phyloP scores from a whole-genome alignment of 768 basidiomycete genomes.

The Serpula lacrymans region DNA sequence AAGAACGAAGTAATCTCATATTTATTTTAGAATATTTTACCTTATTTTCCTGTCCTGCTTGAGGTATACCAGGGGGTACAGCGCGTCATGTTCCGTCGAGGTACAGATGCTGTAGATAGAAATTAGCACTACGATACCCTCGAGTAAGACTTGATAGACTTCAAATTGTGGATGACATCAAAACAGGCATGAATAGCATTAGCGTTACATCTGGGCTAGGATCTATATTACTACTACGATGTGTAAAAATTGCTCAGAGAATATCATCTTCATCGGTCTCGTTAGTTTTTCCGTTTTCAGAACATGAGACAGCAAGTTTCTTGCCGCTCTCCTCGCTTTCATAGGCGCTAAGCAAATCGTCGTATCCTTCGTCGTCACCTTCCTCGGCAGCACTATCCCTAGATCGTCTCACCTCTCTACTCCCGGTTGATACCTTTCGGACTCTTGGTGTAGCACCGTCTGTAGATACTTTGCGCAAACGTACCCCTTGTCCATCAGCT shows the following conservation, averaged over 20 bases:
- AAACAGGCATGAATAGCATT: too few species aligned
- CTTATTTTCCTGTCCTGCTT: constrained; percentile 57
- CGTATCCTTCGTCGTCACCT: constrained; percentile 74
- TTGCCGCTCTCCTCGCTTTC: constrained; percentile 64
- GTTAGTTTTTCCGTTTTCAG: too few species aligned
- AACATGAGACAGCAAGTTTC: too few species aligned
- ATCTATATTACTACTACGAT: too few species aligned
- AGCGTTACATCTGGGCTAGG: too few species aligned
- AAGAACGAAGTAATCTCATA: neutral
- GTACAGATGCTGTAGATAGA: neutral
- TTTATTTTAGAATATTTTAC: constrained; percentile 55
- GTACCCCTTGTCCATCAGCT: constrained; percentile 23
- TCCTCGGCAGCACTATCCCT: constrained; percentile 70
- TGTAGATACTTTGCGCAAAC: constrained; percentile 28
- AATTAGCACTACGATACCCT: too few species aligned
- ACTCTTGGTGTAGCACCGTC: constrained; percentile 33
- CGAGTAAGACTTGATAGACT: too few species aligned
- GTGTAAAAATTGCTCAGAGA: too few species aligned
- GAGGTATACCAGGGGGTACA: constrained; percentile 62
- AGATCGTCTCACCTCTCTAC: constrained; percentile 32
- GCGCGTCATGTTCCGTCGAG: constrained; percentile 31
- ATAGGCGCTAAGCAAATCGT: constrained; percentile 75
- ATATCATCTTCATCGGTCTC: too few species aligned
- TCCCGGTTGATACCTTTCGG: constrained; percentile 48
- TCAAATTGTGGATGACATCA: too few species aligned